A percentile compares a stretch with the other conserved stretches of the same genome.
phyloP scores from a whole-genome alignment of 371 early-diverging fungal species.

The Mortierella sp. region DNA sequence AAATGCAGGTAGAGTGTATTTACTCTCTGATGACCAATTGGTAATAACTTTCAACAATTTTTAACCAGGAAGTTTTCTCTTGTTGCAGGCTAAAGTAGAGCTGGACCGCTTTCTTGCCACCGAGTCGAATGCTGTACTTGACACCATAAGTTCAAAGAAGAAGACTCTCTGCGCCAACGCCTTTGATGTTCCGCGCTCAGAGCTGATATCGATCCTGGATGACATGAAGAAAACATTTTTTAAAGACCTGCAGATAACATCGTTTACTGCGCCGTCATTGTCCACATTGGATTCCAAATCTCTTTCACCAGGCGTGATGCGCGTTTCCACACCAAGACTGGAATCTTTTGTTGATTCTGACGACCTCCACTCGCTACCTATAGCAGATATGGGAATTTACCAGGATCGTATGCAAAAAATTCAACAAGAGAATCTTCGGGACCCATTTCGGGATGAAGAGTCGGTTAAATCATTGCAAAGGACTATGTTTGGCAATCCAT shows the following conservation, averaged over 20 bases:
- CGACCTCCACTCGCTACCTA: slow-evolving; percentile 70
- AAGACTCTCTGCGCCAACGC: slow-evolving; percentile 38
- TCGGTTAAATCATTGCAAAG: slow-evolving; percentile 59
- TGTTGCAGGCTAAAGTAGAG: slow-evolving; percentile 36
- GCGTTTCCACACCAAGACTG: slow-evolving; percentile 30
- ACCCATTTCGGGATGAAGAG: slow-evolving; percentile 76
- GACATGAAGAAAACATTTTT: slow-evolving; percentile 44
- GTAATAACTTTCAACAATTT: too few species aligned
- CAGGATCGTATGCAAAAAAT: slow-evolving; percentile 63
- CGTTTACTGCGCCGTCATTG: slow-evolving; percentile 9
- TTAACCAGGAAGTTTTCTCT: background rate
- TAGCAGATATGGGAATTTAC: slow-evolving; percentile 77
- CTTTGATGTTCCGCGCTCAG: slow-evolving; percentile 47
- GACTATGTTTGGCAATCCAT: slow-evolving; percentile 83
- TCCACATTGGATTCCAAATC: background rate
- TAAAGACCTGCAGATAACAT: slow-evolving; percentile 35
- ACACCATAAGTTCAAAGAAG: slow-evolving; percentile 23
- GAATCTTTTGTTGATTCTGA: slow-evolving; percentile 58
- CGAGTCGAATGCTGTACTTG: slow-evolving; percentile 17
- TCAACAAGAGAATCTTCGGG: slow-evolving; percentile 63
- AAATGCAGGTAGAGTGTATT: slow-evolving; percentile 27
- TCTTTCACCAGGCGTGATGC: slow-evolving; percentile 12
- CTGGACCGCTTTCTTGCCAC: slow-evolving; percentile 22
- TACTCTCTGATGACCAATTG: too few species aligned
- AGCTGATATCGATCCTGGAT: slow-evolving; percentile 26